phyloP scores from a whole-genome alignment of 108 stramenopile genomes.

The Poteriospumella lacustris region DNA sequence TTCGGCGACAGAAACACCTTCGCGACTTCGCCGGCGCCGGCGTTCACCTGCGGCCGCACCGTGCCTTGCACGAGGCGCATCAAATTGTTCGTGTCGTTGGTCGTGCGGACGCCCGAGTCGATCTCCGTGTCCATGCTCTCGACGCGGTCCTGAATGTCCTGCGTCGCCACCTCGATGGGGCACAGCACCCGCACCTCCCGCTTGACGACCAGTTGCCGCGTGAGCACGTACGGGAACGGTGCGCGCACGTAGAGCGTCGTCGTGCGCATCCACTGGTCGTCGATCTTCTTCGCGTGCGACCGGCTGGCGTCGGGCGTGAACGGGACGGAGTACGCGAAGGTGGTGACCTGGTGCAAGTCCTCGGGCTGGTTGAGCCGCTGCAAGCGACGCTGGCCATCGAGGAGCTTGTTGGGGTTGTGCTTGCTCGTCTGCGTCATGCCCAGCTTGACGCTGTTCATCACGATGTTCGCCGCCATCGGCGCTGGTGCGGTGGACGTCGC shows the following conservation, averaged over 20 bases:
- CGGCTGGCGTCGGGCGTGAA: not conserved
- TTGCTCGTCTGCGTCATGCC: not conserved
- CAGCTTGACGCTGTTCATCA: not conserved
- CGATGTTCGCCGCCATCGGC: not conserved
- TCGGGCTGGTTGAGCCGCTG: not conserved
- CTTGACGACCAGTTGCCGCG: slow-evolving; percentile 4
- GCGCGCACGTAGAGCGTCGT: not conserved
- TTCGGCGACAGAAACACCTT: slow-evolving; percentile 2
- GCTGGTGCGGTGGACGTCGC: not conserved
- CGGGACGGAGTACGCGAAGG: not conserved
- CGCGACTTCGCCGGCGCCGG: slow-evolving; percentile 25
- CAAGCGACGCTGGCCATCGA: no score
- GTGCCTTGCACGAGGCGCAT: slow-evolving; percentile 28
- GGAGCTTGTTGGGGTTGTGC: slow-evolving; percentile 4
- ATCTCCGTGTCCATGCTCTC: slow-evolving; percentile 15
- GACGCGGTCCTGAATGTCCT: slow-evolving; percentile 20
- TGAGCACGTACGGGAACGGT: slow-evolving; percentile 23
- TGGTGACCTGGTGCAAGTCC: not conserved
- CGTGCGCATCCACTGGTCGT: slow-evolving; percentile 17
- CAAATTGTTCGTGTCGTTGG: slow-evolving; percentile 5
- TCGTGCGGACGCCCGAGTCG: not conserved
- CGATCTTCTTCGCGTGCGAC: slow-evolving; percentile 27
- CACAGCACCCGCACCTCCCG: not conserved
- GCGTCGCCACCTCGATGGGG: slow-evolving; percentile 14
- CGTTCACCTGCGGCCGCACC: slow-evolving; percentile 21